phyloP scores from a whole-genome alignment of 78 protist genomes.

The Dictyostelium discoideum region DNA sequence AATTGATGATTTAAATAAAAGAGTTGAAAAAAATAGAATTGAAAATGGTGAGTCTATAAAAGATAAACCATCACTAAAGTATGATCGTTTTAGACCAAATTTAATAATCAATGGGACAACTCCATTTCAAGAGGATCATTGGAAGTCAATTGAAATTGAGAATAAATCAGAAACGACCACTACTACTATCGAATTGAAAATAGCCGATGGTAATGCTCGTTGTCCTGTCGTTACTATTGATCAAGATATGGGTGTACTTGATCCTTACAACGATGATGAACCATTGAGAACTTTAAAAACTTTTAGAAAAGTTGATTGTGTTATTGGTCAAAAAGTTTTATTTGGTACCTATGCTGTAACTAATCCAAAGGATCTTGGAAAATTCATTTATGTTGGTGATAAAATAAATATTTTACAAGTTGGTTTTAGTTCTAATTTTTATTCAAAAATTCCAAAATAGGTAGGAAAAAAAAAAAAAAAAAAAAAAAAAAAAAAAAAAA shows the following conservation, averaged over 20 bases:
- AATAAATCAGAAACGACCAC: background rate
- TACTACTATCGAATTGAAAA: background rate
- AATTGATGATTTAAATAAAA: slow-evolving; percentile 11
- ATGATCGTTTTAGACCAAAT: slow-evolving; percentile 40
- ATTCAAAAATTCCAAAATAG: background rate
- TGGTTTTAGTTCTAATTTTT: background rate
- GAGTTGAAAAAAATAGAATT: background rate
- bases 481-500: no score
- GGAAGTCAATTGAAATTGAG: background rate
- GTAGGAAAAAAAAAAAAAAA: no score
- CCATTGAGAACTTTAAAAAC: slow-evolving; percentile 49
- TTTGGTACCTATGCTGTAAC: background rate
- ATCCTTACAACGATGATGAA: slow-evolving; percentile 48
- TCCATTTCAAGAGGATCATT: slow-evolving; percentile 42
- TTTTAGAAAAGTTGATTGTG: background rate
- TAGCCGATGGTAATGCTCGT: background rate
- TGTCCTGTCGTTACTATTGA: slow-evolving; percentile 36
- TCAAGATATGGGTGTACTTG: background rate
- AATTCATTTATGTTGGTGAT: background rate
- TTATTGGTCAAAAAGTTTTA: slow-evolving; percentile 2
- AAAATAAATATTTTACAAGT: background rate
- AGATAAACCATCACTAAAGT: background rate
- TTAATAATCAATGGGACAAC: background rate
- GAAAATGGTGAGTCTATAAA: background rate
- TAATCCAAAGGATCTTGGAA: background rate